phyloP scores from a whole-genome alignment of 768 basidiomycete species.

The Mrakia blollopis region DNA sequence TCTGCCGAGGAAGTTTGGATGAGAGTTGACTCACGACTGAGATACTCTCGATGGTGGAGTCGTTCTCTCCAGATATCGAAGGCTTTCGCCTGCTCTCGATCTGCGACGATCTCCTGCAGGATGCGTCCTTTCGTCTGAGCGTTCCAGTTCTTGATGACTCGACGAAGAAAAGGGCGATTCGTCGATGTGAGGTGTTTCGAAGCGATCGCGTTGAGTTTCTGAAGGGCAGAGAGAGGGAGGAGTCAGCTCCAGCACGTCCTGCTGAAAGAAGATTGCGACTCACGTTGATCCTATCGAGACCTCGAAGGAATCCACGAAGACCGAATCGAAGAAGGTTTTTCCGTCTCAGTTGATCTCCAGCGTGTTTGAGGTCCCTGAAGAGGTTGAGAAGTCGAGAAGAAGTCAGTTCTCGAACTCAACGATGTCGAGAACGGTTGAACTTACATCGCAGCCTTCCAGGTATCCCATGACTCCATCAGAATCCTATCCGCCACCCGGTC shows the following conservation, averaged over 20 bases:
- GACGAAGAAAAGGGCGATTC: background rate
- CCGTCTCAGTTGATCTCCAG: background rate
- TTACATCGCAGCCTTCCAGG: slow-evolving; percentile 60
- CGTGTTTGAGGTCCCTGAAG: slow-evolving; percentile 1
- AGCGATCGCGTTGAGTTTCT: slow-evolving; percentile 1
- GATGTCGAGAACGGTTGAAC: slow-evolving; percentile 35
- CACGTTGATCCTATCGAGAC: background rate
- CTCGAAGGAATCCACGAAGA: background rate
- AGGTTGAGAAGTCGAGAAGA: background rate
- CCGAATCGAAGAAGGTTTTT: background rate
- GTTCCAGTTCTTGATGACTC: background rate
- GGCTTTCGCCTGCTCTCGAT: background rate
- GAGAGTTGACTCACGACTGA: background rate
- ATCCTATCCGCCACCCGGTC: slow-evolving; percentile 46
- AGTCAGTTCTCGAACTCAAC: background rate
- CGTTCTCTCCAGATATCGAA: background rate
- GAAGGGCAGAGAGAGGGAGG: background rate
- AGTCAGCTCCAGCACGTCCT: background rate
- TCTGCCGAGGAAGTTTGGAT: no score
- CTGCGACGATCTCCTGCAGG: background rate
- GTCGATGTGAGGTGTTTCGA: background rate
- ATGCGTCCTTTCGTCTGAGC: background rate
- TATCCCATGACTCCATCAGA: slow-evolving; percentile 50
- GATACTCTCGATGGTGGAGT: background rate
- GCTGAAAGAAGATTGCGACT: background rate